Base-by-base conservation (phyloP, 2,329 filamentous ascomycete species). In the Stagonosporopsis vannaccii region DNA sequence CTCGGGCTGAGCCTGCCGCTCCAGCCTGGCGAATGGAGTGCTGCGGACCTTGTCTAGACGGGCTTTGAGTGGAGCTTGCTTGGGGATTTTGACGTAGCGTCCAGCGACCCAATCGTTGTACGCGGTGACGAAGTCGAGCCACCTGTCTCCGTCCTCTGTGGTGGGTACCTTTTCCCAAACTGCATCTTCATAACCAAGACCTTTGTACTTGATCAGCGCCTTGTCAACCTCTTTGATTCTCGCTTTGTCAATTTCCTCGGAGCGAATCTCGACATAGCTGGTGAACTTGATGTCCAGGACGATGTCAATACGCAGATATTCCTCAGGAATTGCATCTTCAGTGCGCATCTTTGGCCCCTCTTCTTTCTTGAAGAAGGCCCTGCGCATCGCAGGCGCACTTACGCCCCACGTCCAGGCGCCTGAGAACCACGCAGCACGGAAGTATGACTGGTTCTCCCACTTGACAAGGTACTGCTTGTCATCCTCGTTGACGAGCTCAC, bases 401-500 rank as follows among this genome's bases (percentile, higher is more conserved):
- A 89, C 82, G 6, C 92, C 92, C 81, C 86, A 94, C 0, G 96
- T 84, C 95, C 95, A 99, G 15, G 89, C 83, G 12, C 94, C 95
- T 9, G 92, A 87, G 83, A 92, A 90, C 95, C 96, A 99, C 6
- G 81, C 82, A 49, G 90, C 91, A 62, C 91, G 88, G 60, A 88
- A 89, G 69, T 97, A 96, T 0, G 94, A 97, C 52, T 85, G 82
- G 0, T 82, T 81, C 40, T 90, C 87, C 91, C 93, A 98, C 72
- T 95, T 97, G 66, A 99, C 79, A 2, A 99, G 84, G 69, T 98
- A 99, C 65, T 97, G 92, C 62, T 93, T 93, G n/a, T 90, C 82
- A 51, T 92, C 89, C 68, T 95, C 89, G 11, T 78, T 75, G n/a
- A 91, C 78, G 49, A 84, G 78, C 25, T 85, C 78, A 43, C 82